A percentile compares a stretch with the other conserved stretches of the same genome.
phyloP scores from a whole-genome alignment of 306 rosid species.

The Argentina anserina region DNA sequence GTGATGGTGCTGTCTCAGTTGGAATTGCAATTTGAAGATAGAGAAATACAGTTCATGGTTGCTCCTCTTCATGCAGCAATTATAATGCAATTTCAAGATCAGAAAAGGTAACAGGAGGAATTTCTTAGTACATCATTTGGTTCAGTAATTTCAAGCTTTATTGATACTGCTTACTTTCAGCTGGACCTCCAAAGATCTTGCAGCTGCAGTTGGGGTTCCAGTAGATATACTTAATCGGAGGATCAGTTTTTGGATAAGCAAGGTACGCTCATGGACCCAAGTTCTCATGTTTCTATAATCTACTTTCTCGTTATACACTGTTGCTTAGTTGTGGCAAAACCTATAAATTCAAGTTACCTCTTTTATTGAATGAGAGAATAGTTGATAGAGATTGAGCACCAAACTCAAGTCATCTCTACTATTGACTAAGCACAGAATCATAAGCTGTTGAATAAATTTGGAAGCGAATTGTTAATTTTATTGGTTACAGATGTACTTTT shows the following conservation, averaged over 20 bases:
- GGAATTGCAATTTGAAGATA: conserved; percentile 91
- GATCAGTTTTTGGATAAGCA: conserved; percentile 84
- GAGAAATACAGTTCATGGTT: conserved; percentile 70
- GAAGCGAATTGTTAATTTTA: conserved; percentile 8
- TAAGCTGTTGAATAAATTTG: background rate
- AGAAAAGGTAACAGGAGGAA: conserved; percentile 48
- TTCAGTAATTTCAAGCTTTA: conserved; percentile 7
- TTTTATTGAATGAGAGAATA: background rate
- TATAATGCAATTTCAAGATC: conserved; percentile 78
- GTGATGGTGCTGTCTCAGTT: conserved; percentile 40
- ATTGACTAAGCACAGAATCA: background rate
- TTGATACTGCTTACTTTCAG: conserved; percentile 43
- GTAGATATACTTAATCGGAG: conserved; percentile 65
- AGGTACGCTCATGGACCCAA: conserved; percentile 41
- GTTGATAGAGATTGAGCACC: background rate
- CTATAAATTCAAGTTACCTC: background rate
- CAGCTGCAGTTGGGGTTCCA: conserved; percentile 73
- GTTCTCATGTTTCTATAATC: background rate
- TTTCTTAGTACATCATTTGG: conserved; percentile 6
- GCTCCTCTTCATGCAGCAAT: conserved; percentile 85
- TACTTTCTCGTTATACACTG: background rate
- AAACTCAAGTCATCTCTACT: background rate
- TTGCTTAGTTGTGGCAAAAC: background rate
- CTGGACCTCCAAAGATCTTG: conserved; percentile 76
- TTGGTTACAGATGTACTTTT: background rate